Evolutionary conservation across 1,139 yeast species (phyloP).

Genomic region (Blastobotrys persicus): DNA sequence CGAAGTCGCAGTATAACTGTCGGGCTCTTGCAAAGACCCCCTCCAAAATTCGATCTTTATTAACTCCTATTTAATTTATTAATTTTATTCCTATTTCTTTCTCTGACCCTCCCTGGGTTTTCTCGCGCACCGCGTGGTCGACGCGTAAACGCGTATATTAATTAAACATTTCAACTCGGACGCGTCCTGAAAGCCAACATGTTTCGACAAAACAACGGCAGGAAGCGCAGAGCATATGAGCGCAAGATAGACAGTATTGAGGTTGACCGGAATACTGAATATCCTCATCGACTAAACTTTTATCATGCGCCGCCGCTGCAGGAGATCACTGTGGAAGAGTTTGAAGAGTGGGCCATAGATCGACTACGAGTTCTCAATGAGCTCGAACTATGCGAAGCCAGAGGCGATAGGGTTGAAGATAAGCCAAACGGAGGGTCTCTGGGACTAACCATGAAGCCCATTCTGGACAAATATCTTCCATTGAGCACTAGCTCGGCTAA

Average conservation of each 20-base stretch:
- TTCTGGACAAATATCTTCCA: constrained; percentile 65
- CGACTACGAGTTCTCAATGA: constrained; percentile 79
- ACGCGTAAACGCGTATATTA: constrained; percentile 5
- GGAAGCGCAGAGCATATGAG: constrained; percentile 69
- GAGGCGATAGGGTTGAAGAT: constrained; percentile 46
- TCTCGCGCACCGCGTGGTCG: neutral
- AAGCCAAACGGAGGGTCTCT: constrained; percentile 5
- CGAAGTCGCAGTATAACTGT: constrained; percentile 21
- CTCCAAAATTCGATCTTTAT: constrained; percentile 2
- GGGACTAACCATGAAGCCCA: constrained; percentile 52
- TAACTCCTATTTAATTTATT: neutral
- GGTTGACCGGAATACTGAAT: constrained; percentile 35
- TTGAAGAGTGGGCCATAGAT: constrained; percentile 95
- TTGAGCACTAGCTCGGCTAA: constrained; percentile 39
- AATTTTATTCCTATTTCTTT: no score
- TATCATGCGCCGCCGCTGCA: constrained; percentile 74
- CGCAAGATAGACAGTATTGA: constrained; percentile 58
- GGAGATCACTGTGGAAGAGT: constrained; percentile 87
- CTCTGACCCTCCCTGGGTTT: no score
- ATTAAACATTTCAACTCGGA: neutral
- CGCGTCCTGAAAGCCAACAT: constrained; percentile 35
- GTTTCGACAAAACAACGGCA: constrained; percentile 57
- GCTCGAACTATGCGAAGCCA: constrained; percentile 69
- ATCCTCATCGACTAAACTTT: constrained; percentile 57
- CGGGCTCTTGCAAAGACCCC: constrained; percentile 9